phyloP scores from a whole-genome alignment of 805 yeast genomes.

The Ogataea methylovora region DNA sequence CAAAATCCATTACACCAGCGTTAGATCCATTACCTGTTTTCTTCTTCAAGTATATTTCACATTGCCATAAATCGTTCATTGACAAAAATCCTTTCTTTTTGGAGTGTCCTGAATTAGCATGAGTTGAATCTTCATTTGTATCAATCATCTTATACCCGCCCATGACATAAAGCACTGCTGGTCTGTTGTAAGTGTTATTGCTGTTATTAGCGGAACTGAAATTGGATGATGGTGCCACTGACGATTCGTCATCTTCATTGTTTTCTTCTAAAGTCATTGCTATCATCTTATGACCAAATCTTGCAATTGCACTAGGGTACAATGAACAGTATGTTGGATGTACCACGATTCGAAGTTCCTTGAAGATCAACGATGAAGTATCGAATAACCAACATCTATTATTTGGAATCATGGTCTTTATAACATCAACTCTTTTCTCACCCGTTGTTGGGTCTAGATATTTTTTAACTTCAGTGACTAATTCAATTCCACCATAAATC shows the following conservation, averaged over 20 bases:
- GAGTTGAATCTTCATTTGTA: conserved; percentile 10
- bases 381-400: conserved; percentile 56
- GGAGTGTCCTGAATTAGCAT: conserved; percentile 10
- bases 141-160: conserved; percentile 38
- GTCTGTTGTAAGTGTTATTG: conserved; percentile 7
- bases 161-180: conserved; percentile 33
- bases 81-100: conserved; percentile 31
- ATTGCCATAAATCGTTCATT: conserved; percentile 26
- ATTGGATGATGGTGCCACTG: not conserved
- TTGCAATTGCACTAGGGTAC: conserved; percentile 20
- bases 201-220: not conserved
- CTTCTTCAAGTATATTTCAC: conserved; percentile 25
- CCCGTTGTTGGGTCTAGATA: conserved; percentile 29
- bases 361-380: conserved; percentile 37
- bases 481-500: conserved; percentile 64
- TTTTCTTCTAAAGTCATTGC: conserved; percentile 22
- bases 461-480: conserved; percentile 25
- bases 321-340: conserved; percentile 21
- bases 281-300: conserved; percentile 24
- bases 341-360: conserved; percentile 30
- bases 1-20: conserved; percentile 11
- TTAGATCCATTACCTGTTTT: conserved; percentile 15
- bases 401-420: conserved; percentile 24
- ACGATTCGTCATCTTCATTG: conserved; percentile 5
- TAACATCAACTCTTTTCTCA: conserved; percentile 32